Evolutionary conservation across 2,329 filamentous ascomycete species (phyloP), one percentile per base, ranked within the genome.

Genomic region (Botrytis aclada): DNA sequence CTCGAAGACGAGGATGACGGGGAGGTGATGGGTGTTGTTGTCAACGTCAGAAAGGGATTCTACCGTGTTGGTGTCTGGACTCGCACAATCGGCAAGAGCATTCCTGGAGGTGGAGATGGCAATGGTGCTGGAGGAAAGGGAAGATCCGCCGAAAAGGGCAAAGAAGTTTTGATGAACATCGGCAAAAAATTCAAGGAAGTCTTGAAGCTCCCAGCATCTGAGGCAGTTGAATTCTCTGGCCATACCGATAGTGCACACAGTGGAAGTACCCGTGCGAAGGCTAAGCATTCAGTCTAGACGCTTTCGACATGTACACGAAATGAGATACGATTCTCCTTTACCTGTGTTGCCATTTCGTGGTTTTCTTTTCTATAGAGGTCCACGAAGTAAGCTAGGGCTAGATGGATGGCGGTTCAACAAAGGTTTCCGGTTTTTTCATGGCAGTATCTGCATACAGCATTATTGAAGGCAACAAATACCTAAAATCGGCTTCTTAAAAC

Each of bases 31-130:
- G 96, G 96, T 77, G 97, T 99, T 47, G 96, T 99, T 39, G 95
- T 98, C 86, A 99, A 99, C 84, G 95, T 99, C 74, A 93, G 96
- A 83, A 98, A 97, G 87, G 95, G 93, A 69, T 98, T 99, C 86
- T 99, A 94, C 88, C 93, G 96, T 86, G 92, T 99, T 78, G 95
- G 95, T 81, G 90, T 98, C 79, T 99, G 97, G 96, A 99, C 96
- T 76, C 92, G 94, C 80, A 97, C 95, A 73, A 94, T 94, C 72
- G 95, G 95, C 81, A 95, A 95, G 86, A 88, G 88, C 80, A 91
- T 95, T 74, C 91, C 92, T 1, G 90, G 89, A 74, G 92, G 93
- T 77, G 92, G 92, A 73, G 90, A 92, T 74, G 90, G 89, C 58
- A 90, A 92, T 77, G 87, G 90, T 69, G 89, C 92, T 62, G 90